A percentile compares a stretch with the other conserved stretches of the same genome.
These are phyloP conservation scores for Coemansia sp. DNA, from an alignment of 192 early-diverging fungal genomes.

Conservation along the genomic window DNA sequence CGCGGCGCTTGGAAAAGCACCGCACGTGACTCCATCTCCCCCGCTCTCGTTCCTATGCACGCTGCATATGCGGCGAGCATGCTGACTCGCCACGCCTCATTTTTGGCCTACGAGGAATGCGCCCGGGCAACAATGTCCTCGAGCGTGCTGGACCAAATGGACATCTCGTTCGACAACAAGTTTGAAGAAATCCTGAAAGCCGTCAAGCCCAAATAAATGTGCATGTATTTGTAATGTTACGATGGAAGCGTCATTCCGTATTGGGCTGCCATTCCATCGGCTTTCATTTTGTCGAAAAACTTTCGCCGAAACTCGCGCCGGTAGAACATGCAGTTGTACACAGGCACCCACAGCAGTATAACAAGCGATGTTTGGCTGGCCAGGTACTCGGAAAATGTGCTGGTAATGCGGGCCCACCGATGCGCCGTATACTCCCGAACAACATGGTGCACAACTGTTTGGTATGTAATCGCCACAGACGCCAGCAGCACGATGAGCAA, in stretches of 20 bases:
- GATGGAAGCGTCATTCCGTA: constrained; percentile 17
- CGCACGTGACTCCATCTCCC: constrained; percentile 16
- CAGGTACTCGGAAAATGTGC: constrained; percentile 21
- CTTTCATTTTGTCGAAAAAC: constrained; percentile 45
- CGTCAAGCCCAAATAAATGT: constrained; percentile 21
- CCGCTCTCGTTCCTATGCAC: constrained; percentile 54
- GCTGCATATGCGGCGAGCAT: constrained; percentile 64
- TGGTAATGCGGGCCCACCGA: constrained; percentile 29
- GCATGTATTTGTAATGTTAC: not conserved
- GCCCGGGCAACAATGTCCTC: constrained; percentile 41
- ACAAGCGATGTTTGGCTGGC: constrained; percentile 28
- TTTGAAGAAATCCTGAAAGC: constrained; percentile 48
- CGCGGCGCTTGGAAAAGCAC: constrained; percentile 55
- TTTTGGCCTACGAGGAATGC: constrained; percentile 48
- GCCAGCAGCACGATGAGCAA: constrained; percentile 22
- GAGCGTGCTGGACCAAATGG: constrained; percentile 45
- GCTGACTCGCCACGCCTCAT: constrained; percentile 47
- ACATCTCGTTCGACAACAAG: constrained; percentile 55
- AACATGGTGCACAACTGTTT: constrained; percentile 36
- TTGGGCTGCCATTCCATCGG: constrained; percentile 37
- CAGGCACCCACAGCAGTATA: constrained; percentile 25
- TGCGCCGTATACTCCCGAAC: constrained; percentile 20
- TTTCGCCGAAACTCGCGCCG: constrained; percentile 15
- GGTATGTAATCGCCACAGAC: constrained; percentile 20
- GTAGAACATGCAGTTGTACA: constrained; percentile 47